Base-by-base conservation (phyloP, 1,139 yeast species). In the Diutina neorugosa region DNA sequence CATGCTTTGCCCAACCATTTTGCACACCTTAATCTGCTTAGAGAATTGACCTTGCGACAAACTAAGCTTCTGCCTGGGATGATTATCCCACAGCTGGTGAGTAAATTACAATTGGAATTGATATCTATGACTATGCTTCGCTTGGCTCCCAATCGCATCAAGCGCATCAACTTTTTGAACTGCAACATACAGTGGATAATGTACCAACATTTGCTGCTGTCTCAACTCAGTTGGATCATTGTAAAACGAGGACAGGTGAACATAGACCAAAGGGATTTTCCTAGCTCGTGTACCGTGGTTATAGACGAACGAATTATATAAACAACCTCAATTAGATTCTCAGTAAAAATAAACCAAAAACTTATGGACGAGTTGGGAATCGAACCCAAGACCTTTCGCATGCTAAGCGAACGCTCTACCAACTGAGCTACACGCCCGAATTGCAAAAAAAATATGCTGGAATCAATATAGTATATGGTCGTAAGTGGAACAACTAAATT, bases 341-440 rank as follows among this genome's bases (percentile, higher is more conserved):
- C n/a, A n/a, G n/a, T n/a, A n/a, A 31, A 12, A 2, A 4, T 31
- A 11, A 31, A 31, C n/a, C n/a, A 11, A 31, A 31, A 31, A 40
- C 5, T 4, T n/a, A 2, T 40, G 43, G 43, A 40, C 43, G 43
- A 40, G 43, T 40, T 40, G 43, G 43, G 43, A 40, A 40, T 40
- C 43, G 43, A 40, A 40, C 43, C 43, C 43, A 40, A 40, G 43
- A 40, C 43, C 43, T 40, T 40, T 40, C 43, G 43, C 43, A 40
- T 40, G 43, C 43, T 40, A 40, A 40, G 43, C 43, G 43, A 40
- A 40, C 43, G 43, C 43, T 40, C 43, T 40, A 40, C 43, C 43
- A 40, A 40, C 43, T 40, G 43, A 40, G 43, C 43, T 40, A 40
- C 43, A 40, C 43, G 43, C 43, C 43, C 43, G 11, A 40, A 4